Base-by-base conservation (phyloP, 2,329 filamentous ascomycete species). In the Alternaria postmessia region DNA sequence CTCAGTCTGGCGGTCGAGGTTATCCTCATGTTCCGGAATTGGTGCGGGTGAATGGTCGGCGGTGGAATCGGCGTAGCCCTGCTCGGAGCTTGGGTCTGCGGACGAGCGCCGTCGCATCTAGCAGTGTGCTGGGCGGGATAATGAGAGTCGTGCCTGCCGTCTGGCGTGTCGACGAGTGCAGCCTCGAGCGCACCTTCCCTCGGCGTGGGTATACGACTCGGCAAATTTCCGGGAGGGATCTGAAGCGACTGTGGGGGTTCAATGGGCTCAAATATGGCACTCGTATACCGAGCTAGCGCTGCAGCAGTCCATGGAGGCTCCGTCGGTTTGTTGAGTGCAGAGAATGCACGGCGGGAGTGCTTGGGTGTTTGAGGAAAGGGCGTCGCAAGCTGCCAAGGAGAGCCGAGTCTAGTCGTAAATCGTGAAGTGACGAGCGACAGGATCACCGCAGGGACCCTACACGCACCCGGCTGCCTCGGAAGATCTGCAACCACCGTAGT, bases 381-480 rank as follows among this genome's bases (percentile, higher is more conserved):
- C 64, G 51, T 57, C 61, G 64, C 64, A 70, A 67, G 62, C 60
- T 64, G 66, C 68, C 68, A 69, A 69, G 68, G 48, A 64, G 60
- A 47, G 41, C 55, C 59, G 61, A 63, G 49, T 53, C 62, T 51
- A 62, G 46, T 61, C 44, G 42, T 58, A 51, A 55, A 36, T 59
- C 26, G 36, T 58, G 38, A 55, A 62, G 57, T 61, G 64, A 63
- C 59, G 61, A 63, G 54, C 62, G 66, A 64, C 64, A 41, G 38
- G 56, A 52, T 47, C 60, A 52, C 53, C 43, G 44, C 61, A 55
- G 39, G 58, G 51, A 46, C 51, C 57, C 46, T 42, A 34, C 36
- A 16, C 16, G 47, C 28, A 36, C 38, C 32, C 53, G 57, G 41
- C 61, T 54, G 36, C 22, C 24, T 54, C 53, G 56, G 54, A 55